Evolutionary conservation across 805 yeast genomes (phyloP), one percentile per base, ranked within the genome.

Genomic region (Teunomyces funiuensis): DNA sequence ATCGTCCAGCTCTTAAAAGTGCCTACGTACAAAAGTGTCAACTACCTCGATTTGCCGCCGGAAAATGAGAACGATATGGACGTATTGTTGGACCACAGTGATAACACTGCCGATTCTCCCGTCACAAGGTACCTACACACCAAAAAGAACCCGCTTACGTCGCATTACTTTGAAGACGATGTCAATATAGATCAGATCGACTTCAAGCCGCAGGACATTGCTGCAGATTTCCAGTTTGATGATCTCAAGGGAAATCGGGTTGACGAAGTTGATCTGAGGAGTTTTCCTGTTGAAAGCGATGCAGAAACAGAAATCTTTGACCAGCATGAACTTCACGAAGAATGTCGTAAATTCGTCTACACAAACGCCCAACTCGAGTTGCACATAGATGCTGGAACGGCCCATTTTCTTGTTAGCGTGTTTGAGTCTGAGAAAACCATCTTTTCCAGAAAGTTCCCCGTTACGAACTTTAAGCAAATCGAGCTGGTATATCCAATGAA

Each of bases 1-100:
- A 60, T 66, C 8, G 54, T 64, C 6, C 55, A 57, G 37, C 49
- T 66, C 33, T 52, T 66, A 29, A 60, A 60, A 42, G 57, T 61
- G 4, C 71, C 71, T 3, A 34, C 52, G 8, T 51, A 49, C 17
- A 44, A 48, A 29, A 42, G 41, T 23, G 36, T 47, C n/a, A 50
- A 56, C 33, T 47, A 48, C 38, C 41, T 58, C 40, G 51, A 53
- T 19, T 37, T 60, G 3, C 60, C 58, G 5, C 61, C 53, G 16
- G 53, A 54, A 4, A 36, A 44, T 28, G 46, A 45, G 15, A 52
- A 51, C 40, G 58, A 51, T 13, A 47, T 44, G 38, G 59, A 52
- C 14, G 54, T 48, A 8, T 44, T 57, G 40, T 39, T 33, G 15
- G 40, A 45, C 37, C 48, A 39, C 34, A 37, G 33, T 13, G 46